Evolutionary conservation across 441 rosid genomes (phyloP).

Genomic region (Pelargonium australe): DNA sequence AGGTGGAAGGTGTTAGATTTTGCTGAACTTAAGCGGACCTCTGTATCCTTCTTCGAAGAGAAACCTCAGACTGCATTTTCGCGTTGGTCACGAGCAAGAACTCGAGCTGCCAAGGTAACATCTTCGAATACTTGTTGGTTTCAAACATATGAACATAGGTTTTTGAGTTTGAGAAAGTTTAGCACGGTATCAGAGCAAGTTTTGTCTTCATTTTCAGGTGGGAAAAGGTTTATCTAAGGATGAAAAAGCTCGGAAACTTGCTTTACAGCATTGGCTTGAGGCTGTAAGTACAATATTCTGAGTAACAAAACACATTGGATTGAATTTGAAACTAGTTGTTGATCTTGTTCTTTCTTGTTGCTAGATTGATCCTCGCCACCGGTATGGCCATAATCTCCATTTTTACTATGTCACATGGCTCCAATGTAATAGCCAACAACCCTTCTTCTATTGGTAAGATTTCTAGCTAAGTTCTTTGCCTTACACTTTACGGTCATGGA

Average conservation of each 20-base stretch:
- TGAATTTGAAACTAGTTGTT: constrained; percentile 8
- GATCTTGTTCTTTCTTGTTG: constrained; percentile 17
- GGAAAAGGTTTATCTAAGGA: constrained; percentile 93
- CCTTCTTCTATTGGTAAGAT: constrained; percentile 90
- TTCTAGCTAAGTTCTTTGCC: neutral
- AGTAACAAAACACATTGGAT: neutral
- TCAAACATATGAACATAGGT: too few relatives aligned
- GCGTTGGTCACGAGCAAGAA: constrained; percentile 96
- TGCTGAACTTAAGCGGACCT: constrained; percentile 85
- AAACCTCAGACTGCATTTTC: constrained; percentile 89
- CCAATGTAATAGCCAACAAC: constrained; percentile 73
- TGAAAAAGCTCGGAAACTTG: constrained; percentile 79
- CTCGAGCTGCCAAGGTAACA: constrained; percentile 78
- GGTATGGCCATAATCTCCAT: constrained; percentile 93
- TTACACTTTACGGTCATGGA: constrained; percentile 8
- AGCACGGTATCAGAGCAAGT: too few relatives aligned
- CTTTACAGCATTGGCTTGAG: constrained; percentile 95
- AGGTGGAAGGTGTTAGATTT: constrained; percentile 98
- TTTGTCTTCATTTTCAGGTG: constrained; percentile 34
- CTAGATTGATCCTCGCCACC: constrained; percentile 93
- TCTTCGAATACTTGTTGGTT: too few relatives aligned
- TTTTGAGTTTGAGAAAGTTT: too few relatives aligned
- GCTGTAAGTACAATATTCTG: constrained; percentile 49
- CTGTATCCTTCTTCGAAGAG: constrained; percentile 86
- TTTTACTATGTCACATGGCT: constrained; percentile 81